Percentiles rank a stretch among this genome's conserved stretches.
phyloP scores from a whole-genome alignment of 345 rosid species.

The Rhodomyrtus tomentosa region DNA sequence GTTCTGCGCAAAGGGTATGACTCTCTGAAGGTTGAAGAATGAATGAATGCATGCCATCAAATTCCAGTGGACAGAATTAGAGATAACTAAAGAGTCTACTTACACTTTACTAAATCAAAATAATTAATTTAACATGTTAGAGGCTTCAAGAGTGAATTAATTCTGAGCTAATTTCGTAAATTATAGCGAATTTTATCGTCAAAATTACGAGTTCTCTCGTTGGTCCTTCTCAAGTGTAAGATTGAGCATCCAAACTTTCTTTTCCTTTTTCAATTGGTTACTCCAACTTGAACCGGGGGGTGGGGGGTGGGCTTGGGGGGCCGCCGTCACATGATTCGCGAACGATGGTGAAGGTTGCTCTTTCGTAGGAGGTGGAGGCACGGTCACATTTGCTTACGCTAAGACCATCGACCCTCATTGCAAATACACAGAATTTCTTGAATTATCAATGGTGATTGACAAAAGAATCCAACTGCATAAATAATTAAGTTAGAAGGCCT shows the following conservation, averaged over 20 bases:
- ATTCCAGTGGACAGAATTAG: background rate
- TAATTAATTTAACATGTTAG: background rate
- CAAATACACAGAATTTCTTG: background rate
- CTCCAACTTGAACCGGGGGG: background rate
- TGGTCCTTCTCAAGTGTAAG: background rate
- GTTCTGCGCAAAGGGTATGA: background rate
- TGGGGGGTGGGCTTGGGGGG: background rate
- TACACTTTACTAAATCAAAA: background rate
- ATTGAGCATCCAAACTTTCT: background rate
- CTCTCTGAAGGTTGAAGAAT: background rate
- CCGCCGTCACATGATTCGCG: background rate
- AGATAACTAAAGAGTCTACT: background rate
- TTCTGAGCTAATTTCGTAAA: background rate
- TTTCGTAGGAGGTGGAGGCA: background rate
- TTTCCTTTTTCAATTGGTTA: background rate
- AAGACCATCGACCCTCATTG: background rate
- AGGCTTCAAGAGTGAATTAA: background rate
- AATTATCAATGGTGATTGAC: background rate
- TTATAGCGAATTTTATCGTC: background rate
- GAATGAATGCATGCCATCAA: background rate
- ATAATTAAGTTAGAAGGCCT: background rate
- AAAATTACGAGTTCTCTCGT: background rate
- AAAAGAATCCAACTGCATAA: background rate
- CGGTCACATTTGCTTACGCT: background rate
- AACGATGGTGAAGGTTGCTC: no score